Evolutionary conservation across 371 early-diverging fungal species (phyloP).

Genomic region (Mortierella sp.): DNA sequence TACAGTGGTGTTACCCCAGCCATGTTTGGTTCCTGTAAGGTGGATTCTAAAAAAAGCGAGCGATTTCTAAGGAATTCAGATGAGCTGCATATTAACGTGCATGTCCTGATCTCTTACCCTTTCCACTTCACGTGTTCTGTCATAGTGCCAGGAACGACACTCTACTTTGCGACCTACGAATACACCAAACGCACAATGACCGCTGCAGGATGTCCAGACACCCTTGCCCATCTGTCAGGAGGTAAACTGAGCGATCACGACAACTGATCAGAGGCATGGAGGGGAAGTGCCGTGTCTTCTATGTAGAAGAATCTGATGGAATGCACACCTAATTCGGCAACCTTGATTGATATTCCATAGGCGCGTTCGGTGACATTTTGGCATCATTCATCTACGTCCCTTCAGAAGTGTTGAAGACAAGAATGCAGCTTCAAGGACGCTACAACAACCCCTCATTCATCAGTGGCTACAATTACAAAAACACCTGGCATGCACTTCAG

Average conservation of each 20-base stretch:
- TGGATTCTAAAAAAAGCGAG: no score
- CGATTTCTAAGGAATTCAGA: no score
- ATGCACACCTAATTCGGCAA: no score
- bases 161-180: slow-evolving; percentile 85
- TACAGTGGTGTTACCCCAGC: slow-evolving; percentile 82
- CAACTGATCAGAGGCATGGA: background rate
- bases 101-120: no score
- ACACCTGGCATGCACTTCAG: slow-evolving; percentile 76
- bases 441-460: slow-evolving; percentile 82
- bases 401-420: slow-evolving; percentile 82
- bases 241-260: no score
- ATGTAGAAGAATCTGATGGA: no score
- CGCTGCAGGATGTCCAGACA: slow-evolving; percentile 65
- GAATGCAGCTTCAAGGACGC: slow-evolving; percentile 84
- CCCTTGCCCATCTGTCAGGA: slow-evolving; percentile 73
- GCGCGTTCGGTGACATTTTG: slow-evolving; percentile 75
- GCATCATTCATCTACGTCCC: slow-evolving; percentile 82
- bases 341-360: no score
- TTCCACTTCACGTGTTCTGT: background rate
- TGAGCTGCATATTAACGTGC: no score
- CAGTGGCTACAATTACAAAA: slow-evolving; percentile 80
- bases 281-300: no score
- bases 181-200: slow-evolving; percentile 73
- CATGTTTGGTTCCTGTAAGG: slow-evolving; percentile 77
- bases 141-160: slow-evolving; percentile 70